Conservation (phyloP, 2,329 filamentous ascomycete genomes). For the Arthroderma sp. region DNA sequence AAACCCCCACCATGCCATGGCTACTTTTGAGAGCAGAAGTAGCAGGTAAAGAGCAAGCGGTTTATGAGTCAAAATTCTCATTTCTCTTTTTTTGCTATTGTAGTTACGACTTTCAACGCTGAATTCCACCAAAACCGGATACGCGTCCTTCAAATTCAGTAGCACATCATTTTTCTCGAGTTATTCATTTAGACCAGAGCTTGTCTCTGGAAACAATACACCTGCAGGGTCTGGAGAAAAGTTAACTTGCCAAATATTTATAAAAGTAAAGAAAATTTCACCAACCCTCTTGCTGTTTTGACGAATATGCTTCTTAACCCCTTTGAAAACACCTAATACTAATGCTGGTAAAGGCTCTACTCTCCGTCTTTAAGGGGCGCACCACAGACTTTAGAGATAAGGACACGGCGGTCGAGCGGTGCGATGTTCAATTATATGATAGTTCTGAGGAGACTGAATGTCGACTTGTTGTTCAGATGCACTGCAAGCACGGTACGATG, state of each 20-base stretch:
- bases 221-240: slow-evolving; percentile 19
- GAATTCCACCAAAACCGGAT: slow-evolving; percentile 51
- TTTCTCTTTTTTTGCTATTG: neutral
- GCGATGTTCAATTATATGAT: slow-evolving; percentile 48
- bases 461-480: slow-evolving; percentile 47
- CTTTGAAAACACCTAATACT: neutral
- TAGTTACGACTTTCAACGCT: slow-evolving; percentile 49
- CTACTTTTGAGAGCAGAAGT: neutral
- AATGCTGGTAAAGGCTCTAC: slow-evolving; percentile 31
- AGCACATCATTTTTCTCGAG: slow-evolving; percentile 42
- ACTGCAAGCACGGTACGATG: slow-evolving; percentile 43
- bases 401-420: slow-evolving; percentile 48
- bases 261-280: slow-evolving; percentile 31
- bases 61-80: neutral
- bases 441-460: slow-evolving; percentile 44
- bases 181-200: slow-evolving; percentile 38
- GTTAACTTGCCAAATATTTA: slow-evolving; percentile 47
- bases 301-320: neutral
- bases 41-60: neutral
- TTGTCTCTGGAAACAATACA: neutral
- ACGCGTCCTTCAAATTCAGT: slow-evolving; percentile 46
- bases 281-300: neutral
- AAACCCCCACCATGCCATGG: neutral
- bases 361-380: slow-evolving; percentile 51
- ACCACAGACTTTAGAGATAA: slow-evolving; percentile 41